These are phyloP conservation scores for Pleurotus eryngii DNA, from an alignment of 768 basidiomycete species.

Conservation along the genomic window DNA sequence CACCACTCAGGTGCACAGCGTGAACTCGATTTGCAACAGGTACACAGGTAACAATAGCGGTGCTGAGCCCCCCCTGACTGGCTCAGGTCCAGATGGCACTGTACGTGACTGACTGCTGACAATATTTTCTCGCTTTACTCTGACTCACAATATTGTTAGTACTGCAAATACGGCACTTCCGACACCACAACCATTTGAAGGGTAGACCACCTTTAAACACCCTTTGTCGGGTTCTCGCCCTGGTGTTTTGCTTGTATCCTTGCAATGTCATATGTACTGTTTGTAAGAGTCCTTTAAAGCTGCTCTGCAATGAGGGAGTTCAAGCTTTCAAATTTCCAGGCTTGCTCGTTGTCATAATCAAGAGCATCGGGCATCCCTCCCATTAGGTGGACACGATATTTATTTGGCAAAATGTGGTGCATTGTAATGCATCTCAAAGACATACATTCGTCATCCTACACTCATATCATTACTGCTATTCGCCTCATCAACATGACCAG, in stretches of 20 bases:
- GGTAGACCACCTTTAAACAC: not conserved
- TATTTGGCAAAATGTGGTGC: no score
- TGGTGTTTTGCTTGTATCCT: no score
- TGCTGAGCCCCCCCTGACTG: constrained; percentile 25
- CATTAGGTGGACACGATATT: no score
- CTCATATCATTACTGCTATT: constrained; percentile 7
- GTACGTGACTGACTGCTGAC: constrained; percentile 12
- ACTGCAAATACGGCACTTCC: constrained; percentile 5
- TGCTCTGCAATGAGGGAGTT: no score
- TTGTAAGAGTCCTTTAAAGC: no score
- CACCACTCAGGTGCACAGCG: constrained; percentile 25
- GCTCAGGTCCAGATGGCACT: constrained; percentile 29
- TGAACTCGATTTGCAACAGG: constrained; percentile 29
- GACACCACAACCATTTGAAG: not conserved
- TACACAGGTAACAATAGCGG: constrained; percentile 28
- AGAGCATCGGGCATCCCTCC: no score
- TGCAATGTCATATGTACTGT: no score
- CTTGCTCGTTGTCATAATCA: no score
- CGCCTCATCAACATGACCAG: not conserved
- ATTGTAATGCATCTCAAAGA: no score
- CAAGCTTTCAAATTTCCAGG: no score
- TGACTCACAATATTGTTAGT: not conserved
- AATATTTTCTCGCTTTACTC: no score
- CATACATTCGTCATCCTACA: not conserved
- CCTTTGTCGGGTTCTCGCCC: no score